phyloP scores from a whole-genome alignment of 2,329 filamentous ascomycete species.

The Fusarium albidum region DNA sequence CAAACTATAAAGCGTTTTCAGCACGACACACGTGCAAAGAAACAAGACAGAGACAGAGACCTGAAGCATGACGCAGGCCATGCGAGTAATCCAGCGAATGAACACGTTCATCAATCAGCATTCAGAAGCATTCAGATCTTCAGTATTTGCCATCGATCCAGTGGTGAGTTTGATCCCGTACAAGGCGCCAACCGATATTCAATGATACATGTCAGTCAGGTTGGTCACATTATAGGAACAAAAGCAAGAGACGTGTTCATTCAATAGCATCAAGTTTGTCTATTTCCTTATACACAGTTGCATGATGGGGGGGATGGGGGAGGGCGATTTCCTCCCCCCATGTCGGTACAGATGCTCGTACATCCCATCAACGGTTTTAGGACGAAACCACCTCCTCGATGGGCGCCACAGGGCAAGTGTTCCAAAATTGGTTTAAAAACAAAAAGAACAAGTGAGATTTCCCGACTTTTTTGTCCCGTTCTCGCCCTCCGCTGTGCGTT shows the following conservation, averaged over 20 bases:
- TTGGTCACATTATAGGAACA: too few species aligned
- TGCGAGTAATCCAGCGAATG: background rate
- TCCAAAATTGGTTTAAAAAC: slow-evolving; percentile 26
- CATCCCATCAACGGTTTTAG: slow-evolving; percentile 35
- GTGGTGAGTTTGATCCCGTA: too few species aligned
- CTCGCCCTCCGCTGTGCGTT: slow-evolving; percentile 20
- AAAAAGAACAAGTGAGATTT: slow-evolving; percentile 18
- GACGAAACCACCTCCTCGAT: slow-evolving; percentile 15
- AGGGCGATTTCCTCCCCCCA: slow-evolving; percentile 29
- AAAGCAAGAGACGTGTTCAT: too few species aligned
- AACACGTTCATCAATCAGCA: background rate
- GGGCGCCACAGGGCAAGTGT: slow-evolving; percentile 24
- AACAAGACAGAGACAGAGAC: slow-evolving; percentile 3
- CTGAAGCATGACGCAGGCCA: background rate
- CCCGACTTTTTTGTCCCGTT: slow-evolving; percentile 12
- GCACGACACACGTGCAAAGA: slow-evolving; percentile 12
- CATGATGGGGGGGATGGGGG: slow-evolving; percentile 38
- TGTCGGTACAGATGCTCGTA: slow-evolving; percentile 22
- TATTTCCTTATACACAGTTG: slow-evolving; percentile 46
- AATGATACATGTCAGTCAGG: too few species aligned
- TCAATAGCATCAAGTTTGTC: slow-evolving; percentile 37
- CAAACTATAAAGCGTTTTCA: slow-evolving; percentile 4
- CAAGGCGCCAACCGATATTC: too few species aligned
- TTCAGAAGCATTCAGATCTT: background rate
- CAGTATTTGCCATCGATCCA: too few species aligned